These are phyloP conservation scores for Poronia punctata DNA, from an alignment of 495 filamentous ascomycete genomes.

Conservation along the genomic window DNA sequence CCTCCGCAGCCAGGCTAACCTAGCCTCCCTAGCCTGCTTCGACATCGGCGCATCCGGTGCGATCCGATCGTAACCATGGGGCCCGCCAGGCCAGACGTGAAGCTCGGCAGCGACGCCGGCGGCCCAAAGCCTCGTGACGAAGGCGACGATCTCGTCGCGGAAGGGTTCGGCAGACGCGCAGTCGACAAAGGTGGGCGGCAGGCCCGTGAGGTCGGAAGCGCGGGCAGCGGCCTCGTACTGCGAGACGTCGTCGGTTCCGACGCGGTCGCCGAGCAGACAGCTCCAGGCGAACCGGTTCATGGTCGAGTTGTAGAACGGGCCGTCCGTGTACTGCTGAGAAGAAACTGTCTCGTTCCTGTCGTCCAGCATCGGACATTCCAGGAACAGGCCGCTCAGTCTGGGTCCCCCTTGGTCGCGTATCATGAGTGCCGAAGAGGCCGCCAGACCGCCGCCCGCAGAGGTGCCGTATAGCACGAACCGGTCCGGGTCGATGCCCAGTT, in stretches of 20 bases:
- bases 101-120: slow-evolving; percentile 28
- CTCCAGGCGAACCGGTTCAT: slow-evolving; percentile 26
- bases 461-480: slow-evolving; percentile 28
- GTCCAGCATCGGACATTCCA: slow-evolving; percentile 31
- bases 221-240: slow-evolving; percentile 29
- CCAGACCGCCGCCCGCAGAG: slow-evolving; percentile 31
- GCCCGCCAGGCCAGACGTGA: slow-evolving; percentile 31
- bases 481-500: slow-evolving; percentile 26
- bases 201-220: slow-evolving; percentile 21
- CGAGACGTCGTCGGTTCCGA: slow-evolving; percentile 18
- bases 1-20: slow-evolving; percentile 26
- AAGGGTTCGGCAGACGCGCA: slow-evolving; percentile 29
- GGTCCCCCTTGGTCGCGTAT: slow-evolving; percentile 26
- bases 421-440: slow-evolving; percentile 26
- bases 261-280: slow-evolving; percentile 27
- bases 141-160: slow-evolving; percentile 30
- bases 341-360: slow-evolving; percentile 27
- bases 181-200: slow-evolving; percentile 29
- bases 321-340: slow-evolving; percentile 20
- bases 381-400: slow-evolving; percentile 23
- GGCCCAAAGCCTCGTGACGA: slow-evolving; percentile 28
- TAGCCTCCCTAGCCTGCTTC: slow-evolving; percentile 22
- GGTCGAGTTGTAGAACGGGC: slow-evolving; percentile 29
- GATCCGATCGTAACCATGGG: slow-evolving; percentile 27
- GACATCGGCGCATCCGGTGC: slow-evolving; percentile 24